A percentile compares a stretch with the other conserved stretches of the same genome.
Conservation (phyloP, 768 basidiomycete species). For the Termitomyces bulborhizus region DNA sequence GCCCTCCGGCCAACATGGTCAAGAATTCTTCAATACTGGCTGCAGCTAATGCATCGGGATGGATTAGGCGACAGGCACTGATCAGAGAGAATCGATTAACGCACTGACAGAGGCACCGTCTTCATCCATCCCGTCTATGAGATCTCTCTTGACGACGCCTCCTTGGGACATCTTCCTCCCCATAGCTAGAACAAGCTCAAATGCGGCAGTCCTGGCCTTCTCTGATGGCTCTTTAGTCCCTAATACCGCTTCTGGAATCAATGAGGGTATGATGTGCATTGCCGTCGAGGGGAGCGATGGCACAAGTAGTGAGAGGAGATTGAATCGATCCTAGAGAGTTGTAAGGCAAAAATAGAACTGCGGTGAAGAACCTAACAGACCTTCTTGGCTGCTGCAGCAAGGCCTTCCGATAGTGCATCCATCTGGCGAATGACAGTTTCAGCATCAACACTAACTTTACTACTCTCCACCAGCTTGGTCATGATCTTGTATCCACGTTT, state of each 20-base stretch:
- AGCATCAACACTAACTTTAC: conserved; percentile 47
- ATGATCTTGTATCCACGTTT: conserved; percentile 94
- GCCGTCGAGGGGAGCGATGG: conserved; percentile 59
- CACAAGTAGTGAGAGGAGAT: conserved; percentile 65
- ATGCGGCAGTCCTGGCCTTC: conserved; percentile 83
- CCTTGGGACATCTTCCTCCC: conserved; percentile 87
- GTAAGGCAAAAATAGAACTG: conserved; percentile 5
- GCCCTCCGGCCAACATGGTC: conserved; percentile 94
- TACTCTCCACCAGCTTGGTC: conserved; percentile 61
- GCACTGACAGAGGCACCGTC: conserved; percentile 44
- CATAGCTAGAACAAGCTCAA: conserved; percentile 87
- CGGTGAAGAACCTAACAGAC: conserved; percentile 25
- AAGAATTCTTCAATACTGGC: conserved; percentile 89
- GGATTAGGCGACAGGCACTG: not conserved
- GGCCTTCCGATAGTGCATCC: conserved; percentile 55
- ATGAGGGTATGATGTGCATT: conserved; percentile 78
- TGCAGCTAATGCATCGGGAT: conserved; percentile 27
- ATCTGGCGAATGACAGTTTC: conserved; percentile 60
- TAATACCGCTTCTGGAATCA: conserved; percentile 91
- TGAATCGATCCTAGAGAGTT: conserved; percentile 67
- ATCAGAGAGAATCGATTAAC: conserved; percentile 18
- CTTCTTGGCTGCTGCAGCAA: conserved; percentile 84
- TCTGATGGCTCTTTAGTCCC: conserved; percentile 97
- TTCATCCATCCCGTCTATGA: conserved; percentile 83
- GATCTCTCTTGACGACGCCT: conserved; percentile 69